Conservation (phyloP, 306 rosid species). For the Vigna trinervia region DNA sequence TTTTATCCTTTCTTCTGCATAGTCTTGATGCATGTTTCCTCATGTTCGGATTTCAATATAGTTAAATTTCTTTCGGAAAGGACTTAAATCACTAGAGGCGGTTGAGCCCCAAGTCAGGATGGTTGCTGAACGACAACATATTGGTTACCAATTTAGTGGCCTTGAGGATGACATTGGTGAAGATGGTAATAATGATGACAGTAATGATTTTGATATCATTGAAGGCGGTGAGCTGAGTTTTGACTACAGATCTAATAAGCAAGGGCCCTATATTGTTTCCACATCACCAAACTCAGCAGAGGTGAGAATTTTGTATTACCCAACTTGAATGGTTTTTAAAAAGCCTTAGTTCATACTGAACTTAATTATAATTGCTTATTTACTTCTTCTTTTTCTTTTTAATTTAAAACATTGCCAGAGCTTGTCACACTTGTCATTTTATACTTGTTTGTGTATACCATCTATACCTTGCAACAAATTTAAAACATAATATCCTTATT, state of each 20-base stretch:
- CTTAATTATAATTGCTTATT: conserved; percentile 22
- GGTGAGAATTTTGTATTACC: conserved; percentile 53
- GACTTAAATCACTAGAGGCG: conserved; percentile 84
- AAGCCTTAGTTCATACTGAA: conserved; percentile 29
- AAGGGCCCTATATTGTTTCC: conserved; percentile 57
- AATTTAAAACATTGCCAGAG: conserved; percentile 9
- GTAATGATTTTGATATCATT: conserved; percentile 48
- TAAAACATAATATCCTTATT: neutral
- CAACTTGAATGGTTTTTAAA: conserved; percentile 33
- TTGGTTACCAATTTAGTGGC: conserved; percentile 80
- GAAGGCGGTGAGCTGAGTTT: conserved; percentile 79
- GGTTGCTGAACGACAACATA: conserved; percentile 71
- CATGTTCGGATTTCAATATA: conserved; percentile 47
- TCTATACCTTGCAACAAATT: conserved; percentile 13
- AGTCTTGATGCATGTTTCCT: conserved; percentile 34
- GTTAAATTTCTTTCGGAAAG: conserved; percentile 91
- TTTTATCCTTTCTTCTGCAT: conserved; percentile 20
- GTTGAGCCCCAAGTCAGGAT: conserved; percentile 83
- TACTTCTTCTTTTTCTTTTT: neutral
- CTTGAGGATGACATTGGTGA: conserved; percentile 71
- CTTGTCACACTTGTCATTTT: conserved; percentile 13
- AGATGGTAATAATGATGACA: conserved; percentile 50
- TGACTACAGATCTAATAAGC: conserved; percentile 64
- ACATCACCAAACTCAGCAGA: conserved; percentile 71
- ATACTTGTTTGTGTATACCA: conserved; percentile 26